phyloP scores from a whole-genome alignment of 768 basidiomycete species.

The Fistulinella prunicolor region DNA sequence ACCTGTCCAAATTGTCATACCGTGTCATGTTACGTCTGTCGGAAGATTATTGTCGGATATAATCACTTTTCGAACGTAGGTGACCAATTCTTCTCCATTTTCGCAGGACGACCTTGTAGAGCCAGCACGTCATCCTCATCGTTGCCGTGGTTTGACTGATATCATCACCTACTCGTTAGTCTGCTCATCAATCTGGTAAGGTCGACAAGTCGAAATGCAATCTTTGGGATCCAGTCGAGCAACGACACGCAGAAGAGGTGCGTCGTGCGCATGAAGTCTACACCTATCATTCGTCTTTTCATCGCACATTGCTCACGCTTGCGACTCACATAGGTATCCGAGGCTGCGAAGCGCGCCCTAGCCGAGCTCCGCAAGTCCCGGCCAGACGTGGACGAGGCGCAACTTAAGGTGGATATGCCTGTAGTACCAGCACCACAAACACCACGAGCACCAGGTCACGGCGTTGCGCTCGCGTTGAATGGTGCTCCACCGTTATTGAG shows the following conservation, averaged over 20 bases:
- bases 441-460: too few species aligned
- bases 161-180: constrained; percentile 12
- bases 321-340: constrained; percentile 52
- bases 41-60: constrained; percentile 68
- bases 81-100: background rate
- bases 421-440: constrained; percentile 8
- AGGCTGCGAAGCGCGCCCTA: constrained; percentile 63
- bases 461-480: background rate
- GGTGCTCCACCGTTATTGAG: too few species aligned
- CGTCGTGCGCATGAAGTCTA: too few species aligned
- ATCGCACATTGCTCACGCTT: background rate
- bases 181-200: constrained; percentile 17
- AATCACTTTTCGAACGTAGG: constrained; percentile 67
- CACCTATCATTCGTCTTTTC: background rate
- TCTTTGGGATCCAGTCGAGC: constrained; percentile 67
- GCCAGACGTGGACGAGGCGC: constrained; percentile 60
- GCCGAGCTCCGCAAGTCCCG: constrained; percentile 56
- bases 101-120: background rate
- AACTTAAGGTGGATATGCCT: constrained; percentile 66
- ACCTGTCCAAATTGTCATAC: constrained; percentile 69
- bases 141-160: constrained; percentile 6
- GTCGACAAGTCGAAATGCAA: constrained; percentile 49
- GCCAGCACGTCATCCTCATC: background rate
- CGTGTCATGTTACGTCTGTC: constrained; percentile 82
- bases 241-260: constrained; percentile 66